Evolutionary conservation across 257 asterid species (phyloP).

Genomic region (Verbena officinalis): DNA sequence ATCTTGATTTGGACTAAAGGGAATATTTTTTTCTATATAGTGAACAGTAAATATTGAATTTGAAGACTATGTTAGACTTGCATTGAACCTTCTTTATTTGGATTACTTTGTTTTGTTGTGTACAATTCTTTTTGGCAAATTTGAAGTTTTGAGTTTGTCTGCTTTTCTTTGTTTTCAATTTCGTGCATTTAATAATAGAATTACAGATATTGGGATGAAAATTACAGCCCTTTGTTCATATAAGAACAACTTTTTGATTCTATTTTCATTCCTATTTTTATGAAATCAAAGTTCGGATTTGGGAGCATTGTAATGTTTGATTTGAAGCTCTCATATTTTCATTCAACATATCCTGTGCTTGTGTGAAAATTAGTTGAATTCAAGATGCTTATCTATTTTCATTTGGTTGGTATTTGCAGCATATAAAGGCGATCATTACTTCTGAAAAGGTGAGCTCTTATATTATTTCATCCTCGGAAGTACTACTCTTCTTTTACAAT

Average conservation of each 20-base stretch:
- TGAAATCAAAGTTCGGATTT: not conserved
- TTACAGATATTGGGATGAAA: not conserved
- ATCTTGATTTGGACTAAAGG: conserved; percentile 7
- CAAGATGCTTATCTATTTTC: conserved; percentile 18
- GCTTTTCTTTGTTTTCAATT: not conserved
- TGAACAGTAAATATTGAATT: not conserved
- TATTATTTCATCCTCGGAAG: not conserved
- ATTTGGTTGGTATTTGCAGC: conserved; percentile 56
- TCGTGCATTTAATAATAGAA: not conserved
- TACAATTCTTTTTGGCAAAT: not conserved
- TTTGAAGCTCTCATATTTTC: not conserved
- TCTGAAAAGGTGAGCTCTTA: conserved; percentile 70
- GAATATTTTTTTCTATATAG: not conserved
- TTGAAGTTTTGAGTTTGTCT: not conserved
- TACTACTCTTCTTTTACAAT: not conserved
- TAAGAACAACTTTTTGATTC: not conserved
- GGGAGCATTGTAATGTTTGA: not conserved
- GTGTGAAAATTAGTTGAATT: conserved; percentile 9
- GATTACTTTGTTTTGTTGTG: not conserved
- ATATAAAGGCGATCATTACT: conserved; percentile 94
- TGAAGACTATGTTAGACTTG: not conserved
- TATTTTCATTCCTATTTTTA: not conserved
- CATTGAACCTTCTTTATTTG: not conserved
- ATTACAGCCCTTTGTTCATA: conserved; percentile 8
- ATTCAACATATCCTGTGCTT: not conserved